Conservation (phyloP, 2,329 filamentous ascomycete genomes). For the Aureobasidium vineae region DNA sequence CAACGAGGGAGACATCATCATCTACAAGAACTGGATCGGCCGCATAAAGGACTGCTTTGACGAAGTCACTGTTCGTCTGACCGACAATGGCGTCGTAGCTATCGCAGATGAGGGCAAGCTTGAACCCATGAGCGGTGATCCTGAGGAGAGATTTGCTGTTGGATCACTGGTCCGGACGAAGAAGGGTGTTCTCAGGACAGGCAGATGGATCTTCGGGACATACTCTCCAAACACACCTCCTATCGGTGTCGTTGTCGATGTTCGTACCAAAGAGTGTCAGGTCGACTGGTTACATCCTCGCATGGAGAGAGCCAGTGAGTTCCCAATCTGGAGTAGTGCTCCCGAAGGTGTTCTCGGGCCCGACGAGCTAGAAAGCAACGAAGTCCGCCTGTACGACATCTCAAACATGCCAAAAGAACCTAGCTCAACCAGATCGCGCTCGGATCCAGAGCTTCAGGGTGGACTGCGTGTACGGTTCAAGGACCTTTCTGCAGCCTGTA, state of each 20-base stretch:
- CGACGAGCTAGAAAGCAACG: conserved; percentile 45
- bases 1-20: conserved; percentile 52
- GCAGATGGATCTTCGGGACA: conserved; percentile 53
- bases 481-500: conserved; percentile 50
- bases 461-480: conserved; percentile 53
- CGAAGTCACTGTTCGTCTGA: conserved; percentile 52
- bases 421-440: conserved; percentile 16
- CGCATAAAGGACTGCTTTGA: conserved; percentile 51
- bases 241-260: conserved; percentile 54
- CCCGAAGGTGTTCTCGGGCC: conserved; percentile 33
- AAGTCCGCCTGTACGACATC: conserved; percentile 47
- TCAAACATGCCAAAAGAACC: conserved; percentile 20
- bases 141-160: conserved; percentile 40
- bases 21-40: conserved; percentile 58
- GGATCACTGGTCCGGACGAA: conserved; percentile 54
- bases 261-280: conserved; percentile 47
- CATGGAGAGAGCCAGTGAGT: background rate
- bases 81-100: conserved; percentile 55
- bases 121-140: conserved; percentile 30
- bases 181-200: conserved; percentile 52
- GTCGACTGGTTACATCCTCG: conserved; percentile 52
- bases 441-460: conserved; percentile 37
- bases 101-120: conserved; percentile 48
- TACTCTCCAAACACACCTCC: conserved; percentile 52
- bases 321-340: background rate